Conservation (phyloP, 306 rosid species). For the Trifolium fragiferum region DNA sequence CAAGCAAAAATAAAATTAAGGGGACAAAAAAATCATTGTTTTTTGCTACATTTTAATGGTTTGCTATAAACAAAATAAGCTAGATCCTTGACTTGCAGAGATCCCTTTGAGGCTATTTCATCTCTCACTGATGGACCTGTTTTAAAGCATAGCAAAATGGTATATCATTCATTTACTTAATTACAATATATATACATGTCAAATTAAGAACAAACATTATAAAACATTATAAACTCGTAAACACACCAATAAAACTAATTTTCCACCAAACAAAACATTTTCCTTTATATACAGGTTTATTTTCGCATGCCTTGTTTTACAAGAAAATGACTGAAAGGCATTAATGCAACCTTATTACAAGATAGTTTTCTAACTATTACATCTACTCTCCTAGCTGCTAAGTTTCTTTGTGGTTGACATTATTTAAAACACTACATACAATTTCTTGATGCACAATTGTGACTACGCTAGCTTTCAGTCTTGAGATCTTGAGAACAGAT, state of each 20-base stretch:
- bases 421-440: conserved; percentile 32
- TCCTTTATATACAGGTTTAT: conserved; percentile 38
- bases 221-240: conserved; percentile 6
- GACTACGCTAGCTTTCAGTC: conserved; percentile 44
- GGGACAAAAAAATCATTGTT: background rate
- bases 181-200: background rate
- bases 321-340: conserved; percentile 31
- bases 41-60: background rate
- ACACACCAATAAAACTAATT: conserved; percentile 19
- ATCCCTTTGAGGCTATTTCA: conserved; percentile 43
- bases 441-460: conserved; percentile 28
- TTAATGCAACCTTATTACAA: conserved; percentile 36
- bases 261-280: conserved; percentile 10
- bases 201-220: conserved; percentile 8
- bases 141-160: conserved; percentile 38
- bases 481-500: conserved; percentile 28
- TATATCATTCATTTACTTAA: conserved; percentile 8
- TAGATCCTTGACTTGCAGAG: conserved; percentile 37
- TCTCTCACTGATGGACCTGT: conserved; percentile 53
- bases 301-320: conserved; percentile 35
- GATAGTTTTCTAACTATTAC: conserved; percentile 23
- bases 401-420: conserved; percentile 40
- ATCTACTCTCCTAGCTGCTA: conserved; percentile 36
- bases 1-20: background rate
- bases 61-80: background rate